These are phyloP conservation scores for Naganishia liquefaciens DNA, from an alignment of 1,284 basidiomycete genomes.

Conservation along the genomic window DNA sequence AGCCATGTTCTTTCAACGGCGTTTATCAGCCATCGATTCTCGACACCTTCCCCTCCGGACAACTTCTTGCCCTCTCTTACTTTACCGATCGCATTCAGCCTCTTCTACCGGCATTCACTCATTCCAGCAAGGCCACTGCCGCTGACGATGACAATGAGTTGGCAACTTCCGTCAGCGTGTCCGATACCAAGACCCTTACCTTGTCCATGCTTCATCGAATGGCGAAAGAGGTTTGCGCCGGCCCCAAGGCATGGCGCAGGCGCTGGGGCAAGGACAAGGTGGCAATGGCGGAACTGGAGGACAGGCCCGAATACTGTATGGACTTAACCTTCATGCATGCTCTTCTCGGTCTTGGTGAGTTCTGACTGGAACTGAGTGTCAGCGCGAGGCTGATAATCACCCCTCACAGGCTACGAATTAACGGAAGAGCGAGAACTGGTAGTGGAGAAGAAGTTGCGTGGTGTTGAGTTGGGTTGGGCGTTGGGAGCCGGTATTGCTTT, in stretches of 20 bases:
- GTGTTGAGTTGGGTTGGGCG: conserved; percentile 94
- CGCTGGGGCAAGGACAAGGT: conserved; percentile 54
- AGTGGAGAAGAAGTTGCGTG: conserved; percentile 84
- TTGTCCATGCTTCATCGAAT: conserved; percentile 67
- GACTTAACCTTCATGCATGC: conserved; percentile 95
- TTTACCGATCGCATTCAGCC: conserved; percentile 93
- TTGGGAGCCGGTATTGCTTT: conserved; percentile 79
- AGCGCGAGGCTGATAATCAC: conserved; percentile 12
- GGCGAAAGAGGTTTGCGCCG: conserved; percentile 71
- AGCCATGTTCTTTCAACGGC: conserved; percentile 94
- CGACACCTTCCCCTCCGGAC: conserved; percentile 79
- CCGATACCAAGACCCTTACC: conserved; percentile 54
- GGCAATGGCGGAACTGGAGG: conserved; percentile 74
- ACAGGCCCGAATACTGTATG: conserved; percentile 88
- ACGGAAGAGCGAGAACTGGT: conserved; percentile 65
- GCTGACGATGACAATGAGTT: conserved; percentile 30
- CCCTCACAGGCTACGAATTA: conserved; percentile 70
- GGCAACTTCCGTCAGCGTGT: conserved; percentile 26
- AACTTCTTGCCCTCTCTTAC: conserved; percentile 85
- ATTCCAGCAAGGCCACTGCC: conserved; percentile 38
- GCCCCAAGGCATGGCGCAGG: conserved; percentile 63
- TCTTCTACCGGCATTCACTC: conserved; percentile 59
- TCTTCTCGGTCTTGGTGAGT: conserved; percentile 65
- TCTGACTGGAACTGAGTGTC: too few relatives aligned
- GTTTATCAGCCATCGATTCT: conserved; percentile 95